Percentiles rank a stretch among this genome's conserved stretches.
These are phyloP conservation scores for Mucor racemosus DNA, from an alignment of 371 early-diverging fungal species.

Conservation along the genomic window DNA sequence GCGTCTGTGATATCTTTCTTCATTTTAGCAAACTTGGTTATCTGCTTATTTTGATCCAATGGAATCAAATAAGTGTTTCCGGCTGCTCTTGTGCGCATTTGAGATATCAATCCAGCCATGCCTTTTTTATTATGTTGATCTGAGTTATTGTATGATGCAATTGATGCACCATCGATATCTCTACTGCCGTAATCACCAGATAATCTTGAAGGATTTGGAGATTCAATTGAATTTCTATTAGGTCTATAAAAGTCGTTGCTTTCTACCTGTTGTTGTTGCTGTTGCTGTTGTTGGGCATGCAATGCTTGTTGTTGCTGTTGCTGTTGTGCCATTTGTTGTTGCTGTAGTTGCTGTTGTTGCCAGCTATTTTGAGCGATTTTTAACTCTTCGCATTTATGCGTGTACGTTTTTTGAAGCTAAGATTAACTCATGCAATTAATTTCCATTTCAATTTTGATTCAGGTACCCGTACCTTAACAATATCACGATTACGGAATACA, in stretches of 20 bases:
- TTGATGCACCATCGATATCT: constrained; percentile 23
- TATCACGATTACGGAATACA: constrained; percentile 43
- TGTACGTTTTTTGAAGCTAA: constrained; percentile 54
- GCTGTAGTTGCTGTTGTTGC: constrained; percentile 31
- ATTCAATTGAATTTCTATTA: constrained; percentile 21
- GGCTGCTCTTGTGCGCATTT: constrained; percentile 41
- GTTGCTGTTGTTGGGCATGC: constrained; percentile 6
- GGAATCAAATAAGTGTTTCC: constrained; percentile 19
- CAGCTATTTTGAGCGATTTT: constrained; percentile 35
- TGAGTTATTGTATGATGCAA: constrained; percentile 5
- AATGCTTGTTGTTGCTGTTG: constrained; percentile 38
- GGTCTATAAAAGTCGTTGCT: constrained; percentile 1
- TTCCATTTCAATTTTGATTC: not conserved
- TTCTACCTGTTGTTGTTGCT: constrained; percentile 6
- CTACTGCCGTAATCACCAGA: constrained; percentile 14
- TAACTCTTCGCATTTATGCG: constrained; percentile 36
- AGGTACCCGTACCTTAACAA: constrained; percentile 39
- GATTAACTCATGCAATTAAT: not conserved
- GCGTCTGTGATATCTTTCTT: constrained; percentile 62
- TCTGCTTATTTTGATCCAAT: constrained; percentile 46
- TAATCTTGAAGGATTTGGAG: not conserved
- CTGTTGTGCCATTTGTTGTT: constrained; percentile 14
- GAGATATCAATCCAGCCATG: constrained; percentile 47
- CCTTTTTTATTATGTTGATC: constrained; percentile 34
- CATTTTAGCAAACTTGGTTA: constrained; percentile 49